Conservation (phyloP, 345 rosid genomes). For the Stellera chamaejasme region DNA sequence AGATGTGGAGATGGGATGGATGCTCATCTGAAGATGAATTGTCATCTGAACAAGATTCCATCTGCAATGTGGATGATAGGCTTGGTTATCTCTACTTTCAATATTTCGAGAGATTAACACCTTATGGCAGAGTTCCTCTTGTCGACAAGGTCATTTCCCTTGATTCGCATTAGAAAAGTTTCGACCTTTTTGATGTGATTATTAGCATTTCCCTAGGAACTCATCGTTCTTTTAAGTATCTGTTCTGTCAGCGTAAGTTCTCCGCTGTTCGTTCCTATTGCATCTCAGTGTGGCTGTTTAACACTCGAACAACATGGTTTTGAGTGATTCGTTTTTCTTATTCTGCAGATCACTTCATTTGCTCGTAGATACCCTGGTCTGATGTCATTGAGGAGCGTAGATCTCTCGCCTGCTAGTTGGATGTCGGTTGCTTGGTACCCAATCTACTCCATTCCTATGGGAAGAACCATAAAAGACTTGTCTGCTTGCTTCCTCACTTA, state of each 20-base stretch:
- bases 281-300: too few species aligned
- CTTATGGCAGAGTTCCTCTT: slow-evolving; percentile 58
- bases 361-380: slow-evolving; percentile 36
- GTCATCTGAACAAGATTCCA: slow-evolving; percentile 28
- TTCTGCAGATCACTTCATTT: slow-evolving; percentile 41
- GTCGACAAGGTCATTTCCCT: slow-evolving; percentile 36
- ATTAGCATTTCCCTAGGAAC: neutral
- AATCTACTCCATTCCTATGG: slow-evolving; percentile 58
- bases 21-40: slow-evolving; percentile 43
- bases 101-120: slow-evolving; percentile 52
- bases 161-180: too few species aligned
- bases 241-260: neutral
- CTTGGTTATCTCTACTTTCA: slow-evolving; percentile 49
- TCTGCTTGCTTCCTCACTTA: slow-evolving; percentile 64
- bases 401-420: slow-evolving; percentile 90
- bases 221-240: neutral
- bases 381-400: slow-evolving; percentile 48
- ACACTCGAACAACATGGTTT: too few species aligned
- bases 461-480: slow-evolving; percentile 50
- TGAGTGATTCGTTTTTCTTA: slow-evolving; percentile 1
- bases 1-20: slow-evolving; percentile 63
- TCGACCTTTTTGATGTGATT: too few species aligned
- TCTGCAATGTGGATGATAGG: slow-evolving; percentile 25
- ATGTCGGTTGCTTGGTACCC: slow-evolving; percentile 96
- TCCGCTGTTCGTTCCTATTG: too few species aligned